Percentiles rank a stretch among this genome's conserved stretches.
These are phyloP conservation scores for Durusdinium trenchii DNA, from an alignment of 73 alveolate genomes.

Conservation along the genomic window DNA sequence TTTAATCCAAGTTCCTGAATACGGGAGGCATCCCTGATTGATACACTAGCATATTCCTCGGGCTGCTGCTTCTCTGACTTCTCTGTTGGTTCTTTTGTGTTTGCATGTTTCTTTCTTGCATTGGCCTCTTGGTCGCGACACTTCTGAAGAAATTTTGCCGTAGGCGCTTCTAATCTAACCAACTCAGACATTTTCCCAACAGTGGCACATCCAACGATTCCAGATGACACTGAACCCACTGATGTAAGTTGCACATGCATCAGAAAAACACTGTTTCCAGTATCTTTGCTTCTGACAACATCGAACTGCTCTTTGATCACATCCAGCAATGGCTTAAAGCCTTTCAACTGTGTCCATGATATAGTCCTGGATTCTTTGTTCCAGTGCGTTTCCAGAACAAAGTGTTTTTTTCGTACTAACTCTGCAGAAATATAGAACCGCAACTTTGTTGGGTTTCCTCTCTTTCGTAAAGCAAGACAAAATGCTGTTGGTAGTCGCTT, in stretches of 20 bases:
- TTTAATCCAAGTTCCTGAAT: neutral
- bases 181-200: neutral
- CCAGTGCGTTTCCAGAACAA: neutral
- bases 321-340: neutral
- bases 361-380: neutral
- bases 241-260: neutral
- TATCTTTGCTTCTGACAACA: neutral
- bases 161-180: constrained; percentile 10
- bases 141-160: neutral
- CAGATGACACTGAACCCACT: neutral
- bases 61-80: neutral
- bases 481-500: neutral
- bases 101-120: neutral
- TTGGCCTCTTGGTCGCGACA: neutral
- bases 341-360: neutral
- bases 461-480: neutral
- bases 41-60: too few species aligned
- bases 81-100: neutral
- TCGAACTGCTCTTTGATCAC: constrained; percentile 25
- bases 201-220: neutral
- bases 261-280: neutral
- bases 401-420: neutral
- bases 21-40: neutral
- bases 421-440: constrained; percentile 1
- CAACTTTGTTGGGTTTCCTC: neutral